Base-by-base conservation (phyloP, 768 basidiomycete genomes). In the Dictyophora rubrovolvata region DNA sequence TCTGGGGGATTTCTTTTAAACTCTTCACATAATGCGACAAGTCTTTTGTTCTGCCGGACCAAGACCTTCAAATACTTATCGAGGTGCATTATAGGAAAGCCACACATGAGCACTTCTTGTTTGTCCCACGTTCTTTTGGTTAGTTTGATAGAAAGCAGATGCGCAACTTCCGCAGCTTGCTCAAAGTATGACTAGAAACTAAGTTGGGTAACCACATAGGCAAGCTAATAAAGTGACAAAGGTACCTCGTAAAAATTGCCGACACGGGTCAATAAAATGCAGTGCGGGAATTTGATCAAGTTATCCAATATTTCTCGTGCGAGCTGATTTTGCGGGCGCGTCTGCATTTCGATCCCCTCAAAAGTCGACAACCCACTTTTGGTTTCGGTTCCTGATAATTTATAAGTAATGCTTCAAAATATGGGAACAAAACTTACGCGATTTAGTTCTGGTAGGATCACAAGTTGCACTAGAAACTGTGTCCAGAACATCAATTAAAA, bases 11-110 rank as follows among this genome's bases (percentile, higher is more conserved):
- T 61, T 6, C 75, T 77, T 51, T 80, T 82, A 69, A 90, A 93
- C 69, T 98, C 94, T 70, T 98, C 94, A 67, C 94, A 94, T 71
- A 96, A 77, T 34, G 95, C 93, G 12, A 96, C 93, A 64, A 89
- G 93, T 21, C 84, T 84, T 52, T 83, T 84, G 62, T 91, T 79
- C 62, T 86, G 80, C 68, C 92, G 87, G 5, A 98, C 86, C 36
- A 97, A 75, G 17, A 84, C 75, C 70, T 91, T 94, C 68, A 96
- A 79, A 70, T 94, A 78, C 67, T 87, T 92, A 74, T 91, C 86
- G 42, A 95, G 78, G 63, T 94, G 88, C 62, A 79, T 69, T 22
- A 93, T 71, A 0, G 94, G 94, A 70, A 98, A 98, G 18, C 94
- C 94, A 66, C 89, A 89, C 86, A 97, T 95, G 10, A 80, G 77